A percentile compares a stretch with the other conserved stretches of the same genome.
phyloP scores from a whole-genome alignment of 164 flowering plant genomes.

The Protea cynaroides region DNA sequence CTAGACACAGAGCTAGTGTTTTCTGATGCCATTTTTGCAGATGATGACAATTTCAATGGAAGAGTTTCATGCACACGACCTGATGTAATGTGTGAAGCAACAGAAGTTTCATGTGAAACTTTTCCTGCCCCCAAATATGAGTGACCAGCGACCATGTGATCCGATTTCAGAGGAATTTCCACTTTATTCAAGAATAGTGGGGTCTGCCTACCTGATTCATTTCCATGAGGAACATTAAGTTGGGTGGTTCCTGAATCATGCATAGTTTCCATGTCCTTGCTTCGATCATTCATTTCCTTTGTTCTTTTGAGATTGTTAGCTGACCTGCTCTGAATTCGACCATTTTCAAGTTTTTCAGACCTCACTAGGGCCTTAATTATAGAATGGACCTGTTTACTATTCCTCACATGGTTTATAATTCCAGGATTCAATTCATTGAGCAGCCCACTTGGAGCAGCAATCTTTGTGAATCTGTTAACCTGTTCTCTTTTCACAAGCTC shows the following conservation, averaged over 20 bases:
- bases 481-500: constrained; percentile 87
- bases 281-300: constrained; percentile 17
- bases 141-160: constrained; percentile 20
- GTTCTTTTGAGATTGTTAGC: constrained; percentile 15
- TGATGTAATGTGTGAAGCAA: constrained; percentile 16
- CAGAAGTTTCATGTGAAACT: constrained; percentile 9
- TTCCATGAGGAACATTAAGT: constrained; percentile 10
- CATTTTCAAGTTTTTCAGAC: constrained; percentile 48
- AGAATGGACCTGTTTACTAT: constrained; percentile 91
- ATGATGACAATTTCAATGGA: constrained; percentile 38
- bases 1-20: constrained; percentile 33
- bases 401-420: constrained; percentile 91
- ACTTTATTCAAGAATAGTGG: constrained; percentile 10
- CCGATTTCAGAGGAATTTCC: constrained; percentile 12
- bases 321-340: no score
- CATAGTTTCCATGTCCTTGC: constrained; percentile 16
- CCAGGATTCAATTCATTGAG: constrained; percentile 85
- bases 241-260: constrained; percentile 16
- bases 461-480: constrained; percentile 67
- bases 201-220: constrained; percentile 16
- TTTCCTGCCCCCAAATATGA: constrained; percentile 18
- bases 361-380: constrained; percentile 77
- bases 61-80: constrained; percentile 29
- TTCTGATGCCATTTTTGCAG: constrained; percentile 31
- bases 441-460: constrained; percentile 95